A percentile compares a stretch with the other conserved stretches of the same genome.
Conservation (phyloP, 1,139 yeast genomes). For the Protomyces gravidus region DNA sequence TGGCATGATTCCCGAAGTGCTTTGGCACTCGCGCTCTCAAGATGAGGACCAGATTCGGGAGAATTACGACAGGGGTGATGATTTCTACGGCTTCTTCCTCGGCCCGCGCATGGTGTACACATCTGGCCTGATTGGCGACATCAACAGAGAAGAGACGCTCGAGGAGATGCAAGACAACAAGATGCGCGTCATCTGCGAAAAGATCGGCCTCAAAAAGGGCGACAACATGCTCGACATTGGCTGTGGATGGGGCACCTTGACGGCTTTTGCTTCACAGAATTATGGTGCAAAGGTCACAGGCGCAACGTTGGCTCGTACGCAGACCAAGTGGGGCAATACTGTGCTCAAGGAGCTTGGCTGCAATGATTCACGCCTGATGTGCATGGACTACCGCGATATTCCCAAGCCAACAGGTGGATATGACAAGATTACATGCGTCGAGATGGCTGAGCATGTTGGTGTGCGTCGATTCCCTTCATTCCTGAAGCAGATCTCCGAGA, state of each 20-base stretch:
- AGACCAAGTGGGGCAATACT: conserved; percentile 82
- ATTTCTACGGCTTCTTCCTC: conserved; percentile 87
- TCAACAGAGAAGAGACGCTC: conserved; percentile 64
- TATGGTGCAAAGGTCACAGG: conserved; percentile 87
- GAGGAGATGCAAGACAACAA: conserved; percentile 90
- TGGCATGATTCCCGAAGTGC: conserved; percentile 90
- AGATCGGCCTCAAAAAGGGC: conserved; percentile 67
- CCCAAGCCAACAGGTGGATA: conserved; percentile 74
- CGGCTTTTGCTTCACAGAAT: conserved; percentile 75
- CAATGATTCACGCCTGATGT: conserved; percentile 60
- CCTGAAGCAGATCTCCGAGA: conserved; percentile 72
- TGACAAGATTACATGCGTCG: conserved; percentile 84
- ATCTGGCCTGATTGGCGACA: conserved; percentile 76
- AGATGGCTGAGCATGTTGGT: conserved; percentile 97
- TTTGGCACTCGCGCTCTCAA: conserved; percentile 85
- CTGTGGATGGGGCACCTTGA: conserved; percentile 96
- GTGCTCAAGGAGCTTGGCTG: conserved; percentile 68
- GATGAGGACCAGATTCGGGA: conserved; percentile 96
- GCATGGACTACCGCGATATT: conserved; percentile 87
- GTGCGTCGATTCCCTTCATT: conserved; percentile 74
- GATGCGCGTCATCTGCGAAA: conserved; percentile 80
- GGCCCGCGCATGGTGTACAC: conserved; percentile 96
- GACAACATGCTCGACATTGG: conserved; percentile 79
- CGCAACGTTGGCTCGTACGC: conserved; percentile 82
- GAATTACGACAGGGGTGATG: conserved; percentile 95